Evolutionary conservation across 768 basidiomycete species (phyloP).

Genomic region (Boletales sp.): DNA sequence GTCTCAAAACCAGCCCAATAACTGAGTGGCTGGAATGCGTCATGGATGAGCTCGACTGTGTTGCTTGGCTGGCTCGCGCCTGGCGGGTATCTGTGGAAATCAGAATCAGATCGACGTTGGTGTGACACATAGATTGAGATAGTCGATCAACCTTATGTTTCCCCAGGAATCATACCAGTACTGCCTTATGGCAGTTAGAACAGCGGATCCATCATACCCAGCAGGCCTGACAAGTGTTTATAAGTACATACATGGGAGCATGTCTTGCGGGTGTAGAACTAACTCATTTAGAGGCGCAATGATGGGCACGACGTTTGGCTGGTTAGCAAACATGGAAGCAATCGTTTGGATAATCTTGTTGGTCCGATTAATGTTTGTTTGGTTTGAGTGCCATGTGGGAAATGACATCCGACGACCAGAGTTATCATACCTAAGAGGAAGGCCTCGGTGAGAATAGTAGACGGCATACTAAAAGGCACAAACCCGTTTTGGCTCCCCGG

Average conservation of each 20-base stretch:
- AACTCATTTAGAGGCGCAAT: constrained; percentile 84
- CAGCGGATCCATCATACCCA: constrained; percentile 53
- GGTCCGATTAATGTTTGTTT: constrained; percentile 65
- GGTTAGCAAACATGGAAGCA: constrained; percentile 54
- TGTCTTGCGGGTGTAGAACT: constrained; percentile 7
- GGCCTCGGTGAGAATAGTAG: background rate
- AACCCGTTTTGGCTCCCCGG: constrained; percentile 86
- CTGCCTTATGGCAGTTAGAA: constrained; percentile 51
- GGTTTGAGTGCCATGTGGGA: constrained; percentile 68
- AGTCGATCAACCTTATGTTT: constrained; percentile 57
- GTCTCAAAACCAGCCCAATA: constrained; percentile 67
- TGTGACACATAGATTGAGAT: background rate
- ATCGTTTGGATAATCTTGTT: constrained; percentile 61
- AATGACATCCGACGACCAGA: constrained; percentile 61
- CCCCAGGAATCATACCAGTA: constrained; percentile 76
- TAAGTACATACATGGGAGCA: background rate
- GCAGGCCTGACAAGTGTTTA: constrained; percentile 50
- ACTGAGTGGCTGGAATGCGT: constrained; percentile 73
- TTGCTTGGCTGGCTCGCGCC: constrained; percentile 47
- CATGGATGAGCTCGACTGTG: constrained; percentile 65
- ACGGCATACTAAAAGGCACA: constrained; percentile 13
- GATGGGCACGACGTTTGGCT: constrained; percentile 52
- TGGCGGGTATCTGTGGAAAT: constrained; percentile 34
- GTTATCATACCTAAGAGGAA: constrained; percentile 64
- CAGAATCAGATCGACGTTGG: constrained; percentile 1